Conservation (phyloP, 1,139 yeast species). For the Pichia sp. region DNA sequence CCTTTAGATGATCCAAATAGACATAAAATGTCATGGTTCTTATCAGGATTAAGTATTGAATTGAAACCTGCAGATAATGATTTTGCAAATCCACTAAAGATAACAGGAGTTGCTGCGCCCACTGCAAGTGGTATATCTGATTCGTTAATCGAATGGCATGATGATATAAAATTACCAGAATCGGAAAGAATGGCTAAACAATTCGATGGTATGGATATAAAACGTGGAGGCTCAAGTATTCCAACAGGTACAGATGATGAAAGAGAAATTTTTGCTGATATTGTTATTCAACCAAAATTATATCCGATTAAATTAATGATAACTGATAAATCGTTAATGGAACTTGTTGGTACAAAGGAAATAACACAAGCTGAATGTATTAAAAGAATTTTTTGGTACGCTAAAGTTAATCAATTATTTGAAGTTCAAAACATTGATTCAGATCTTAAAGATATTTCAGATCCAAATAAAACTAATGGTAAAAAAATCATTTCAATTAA, state of each 20-base stretch:
- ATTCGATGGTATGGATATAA: constrained; percentile 86
- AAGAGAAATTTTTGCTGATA: constrained; percentile 58
- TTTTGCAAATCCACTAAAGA: constrained; percentile 18
- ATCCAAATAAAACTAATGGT: constrained; percentile 17
- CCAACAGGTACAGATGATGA: constrained; percentile 22
- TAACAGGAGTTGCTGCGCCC: constrained; percentile 19
- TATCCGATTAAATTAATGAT: constrained; percentile 60
- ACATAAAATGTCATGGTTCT: constrained; percentile 68
- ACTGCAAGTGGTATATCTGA: constrained; percentile 24
- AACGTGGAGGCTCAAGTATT: constrained; percentile 60
- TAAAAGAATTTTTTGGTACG: constrained; percentile 82
- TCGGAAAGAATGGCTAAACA: constrained; percentile 37
- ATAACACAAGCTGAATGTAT: constrained; percentile 85
- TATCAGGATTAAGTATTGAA: constrained; percentile 82
- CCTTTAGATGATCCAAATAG: constrained; percentile 33
- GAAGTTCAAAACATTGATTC: constrained; percentile 36
- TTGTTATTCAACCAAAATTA: constrained; percentile 76
- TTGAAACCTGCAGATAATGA: constrained; percentile 34
- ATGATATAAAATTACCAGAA: constrained; percentile 39
- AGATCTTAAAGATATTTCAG: constrained; percentile 1
- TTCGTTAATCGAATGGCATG: constrained; percentile 63
- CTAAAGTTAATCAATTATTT: constrained; percentile 60
- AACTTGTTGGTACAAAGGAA: constrained; percentile 67
- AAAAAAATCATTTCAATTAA: constrained; percentile 39
- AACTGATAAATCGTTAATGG: constrained; percentile 54